Percentiles rank a stretch among this genome's conserved stretches.
Evolutionary conservation across 345 rosid genomes (phyloP).

Genomic region (Gossypium herbaceum): DNA sequence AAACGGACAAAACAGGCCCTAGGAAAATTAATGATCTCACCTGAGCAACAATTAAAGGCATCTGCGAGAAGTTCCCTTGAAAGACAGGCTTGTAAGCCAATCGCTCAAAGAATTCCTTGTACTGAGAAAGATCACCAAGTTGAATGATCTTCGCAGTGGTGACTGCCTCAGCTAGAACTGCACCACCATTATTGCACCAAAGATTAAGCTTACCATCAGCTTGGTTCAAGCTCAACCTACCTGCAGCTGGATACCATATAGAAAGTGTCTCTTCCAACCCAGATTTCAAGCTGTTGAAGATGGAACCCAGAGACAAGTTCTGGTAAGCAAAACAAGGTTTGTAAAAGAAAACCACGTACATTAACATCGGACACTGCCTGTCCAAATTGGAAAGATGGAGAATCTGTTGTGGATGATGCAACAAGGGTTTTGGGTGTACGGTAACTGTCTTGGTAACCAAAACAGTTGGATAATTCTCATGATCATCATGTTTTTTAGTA

Average conservation of each 20-base stretch:
- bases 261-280: constrained; percentile 56
- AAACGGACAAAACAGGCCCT: too few relatives aligned
- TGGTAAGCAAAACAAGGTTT: constrained; percentile 20
- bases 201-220: constrained; percentile 47
- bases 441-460: constrained; percentile 24
- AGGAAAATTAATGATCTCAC: constrained; percentile 23
- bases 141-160: constrained; percentile 41
- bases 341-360: constrained; percentile 64
- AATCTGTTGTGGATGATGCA: constrained; percentile 22
- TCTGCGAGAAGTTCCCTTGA: constrained; percentile 34
- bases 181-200: constrained; percentile 55
- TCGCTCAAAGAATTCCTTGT: constrained; percentile 47
- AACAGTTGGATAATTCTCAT: constrained; percentile 18
- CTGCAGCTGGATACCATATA: constrained; percentile 60
- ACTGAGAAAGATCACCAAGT: constrained; percentile 54
- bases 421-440: constrained; percentile 27
- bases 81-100: constrained; percentile 47
- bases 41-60: constrained; percentile 72
- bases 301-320: constrained; percentile 24
- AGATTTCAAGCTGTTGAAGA: constrained; percentile 43
- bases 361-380: constrained; percentile 60
- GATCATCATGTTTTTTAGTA: constrained; percentile 10
- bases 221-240: constrained; percentile 42
- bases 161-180: constrained; percentile 43
- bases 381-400: constrained; percentile 56